Evolutionary conservation across 805 yeast species (phyloP), one percentile per base, ranked within the genome.

Genomic region (Myxozyma melibiosi): DNA sequence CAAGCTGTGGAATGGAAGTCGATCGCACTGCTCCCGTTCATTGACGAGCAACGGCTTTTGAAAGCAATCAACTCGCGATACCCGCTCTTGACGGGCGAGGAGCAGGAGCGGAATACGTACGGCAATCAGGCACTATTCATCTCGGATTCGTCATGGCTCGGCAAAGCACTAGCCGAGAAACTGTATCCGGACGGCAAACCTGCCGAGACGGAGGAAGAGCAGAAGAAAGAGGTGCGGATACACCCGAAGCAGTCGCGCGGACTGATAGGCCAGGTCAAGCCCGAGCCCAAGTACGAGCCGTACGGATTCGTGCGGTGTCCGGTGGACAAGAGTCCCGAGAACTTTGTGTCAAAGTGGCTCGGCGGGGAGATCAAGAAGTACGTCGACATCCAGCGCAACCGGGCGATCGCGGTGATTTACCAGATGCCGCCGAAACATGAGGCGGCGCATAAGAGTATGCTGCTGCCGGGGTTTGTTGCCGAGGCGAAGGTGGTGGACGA

Each of bases 1-100:
- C 88, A 89, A 65, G 90, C 88, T 64, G 86, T 87, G 89, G 78
- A 92, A 49, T 91, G 98, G 98, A 95, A 90, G 70, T 97, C 96
- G 52, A 86, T 91, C 66, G 91, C 96, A 0, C 73, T 91, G 39
- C 74, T 91, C 53, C 97, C 98, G 0, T 91, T 91, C 65, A 92
- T 91, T 65, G 96, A 91, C 66, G 96, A 89, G 66, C 71, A 71
- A n/a, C 76, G 96, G 65, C 75, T 91, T 42, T 71, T 91, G 51
- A 74, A 76, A 16, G 84, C 83, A 2, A 96, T 90, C 1, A 77
- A 81, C 51, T 80, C 73, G 0, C 82, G 85, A 59, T 91, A 91
- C 68, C 73, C 78, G 1, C 71, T 75, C 37, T 75, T 91, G 45
- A 79, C 89, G 0, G 87, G 81, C 2, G 83, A 76, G n/a, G 97